These are phyloP conservation scores for Saposhnikovia divaricata DNA, from an alignment of 129 eudicot genomes.

Conservation along the genomic window DNA sequence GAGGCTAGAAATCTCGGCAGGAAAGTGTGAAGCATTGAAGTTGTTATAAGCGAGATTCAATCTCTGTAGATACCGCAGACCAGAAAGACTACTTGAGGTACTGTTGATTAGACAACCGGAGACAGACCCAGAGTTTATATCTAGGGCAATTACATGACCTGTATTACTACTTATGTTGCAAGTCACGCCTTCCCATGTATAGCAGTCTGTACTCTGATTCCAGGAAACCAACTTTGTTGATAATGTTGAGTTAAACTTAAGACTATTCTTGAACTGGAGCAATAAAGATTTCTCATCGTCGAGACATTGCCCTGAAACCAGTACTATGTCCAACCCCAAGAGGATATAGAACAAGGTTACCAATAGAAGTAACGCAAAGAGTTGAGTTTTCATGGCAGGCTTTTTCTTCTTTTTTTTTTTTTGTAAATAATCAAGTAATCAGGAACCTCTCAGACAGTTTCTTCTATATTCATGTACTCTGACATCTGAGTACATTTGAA, in stretches of 20 bases:
- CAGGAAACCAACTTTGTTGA: background rate
- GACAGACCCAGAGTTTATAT: background rate
- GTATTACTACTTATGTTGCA: slow-evolving; percentile 3
- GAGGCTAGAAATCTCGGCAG: slow-evolving; percentile 8
- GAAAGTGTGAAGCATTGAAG: slow-evolving; percentile 13
- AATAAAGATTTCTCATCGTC: slow-evolving; percentile 12
- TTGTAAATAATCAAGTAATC: background rate
- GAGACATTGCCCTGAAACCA: slow-evolving; percentile 17
- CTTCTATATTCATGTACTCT: too few species aligned
- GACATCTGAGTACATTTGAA: too few species aligned
- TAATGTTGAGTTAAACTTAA: background rate
- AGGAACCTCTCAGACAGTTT: too few species aligned
- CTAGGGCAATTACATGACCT: slow-evolving; percentile 16
- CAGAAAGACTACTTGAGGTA: slow-evolving; percentile 19
- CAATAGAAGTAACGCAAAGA: slow-evolving; percentile 10
- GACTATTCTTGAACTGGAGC: background rate
- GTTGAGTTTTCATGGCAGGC: slow-evolving; percentile 13
- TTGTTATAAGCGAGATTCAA: slow-evolving; percentile 20
- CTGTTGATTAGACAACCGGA: background rate
- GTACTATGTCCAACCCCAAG: background rate
- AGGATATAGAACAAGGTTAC: background rate
- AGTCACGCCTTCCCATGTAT: slow-evolving; percentile 17
- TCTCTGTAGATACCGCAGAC: slow-evolving; percentile 14
- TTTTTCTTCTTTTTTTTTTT: too few species aligned
- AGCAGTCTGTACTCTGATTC: slow-evolving; percentile 13